Evolutionary conservation across 106 monocot species (phyloP).

Genomic region (Vanilla planifolia): DNA sequence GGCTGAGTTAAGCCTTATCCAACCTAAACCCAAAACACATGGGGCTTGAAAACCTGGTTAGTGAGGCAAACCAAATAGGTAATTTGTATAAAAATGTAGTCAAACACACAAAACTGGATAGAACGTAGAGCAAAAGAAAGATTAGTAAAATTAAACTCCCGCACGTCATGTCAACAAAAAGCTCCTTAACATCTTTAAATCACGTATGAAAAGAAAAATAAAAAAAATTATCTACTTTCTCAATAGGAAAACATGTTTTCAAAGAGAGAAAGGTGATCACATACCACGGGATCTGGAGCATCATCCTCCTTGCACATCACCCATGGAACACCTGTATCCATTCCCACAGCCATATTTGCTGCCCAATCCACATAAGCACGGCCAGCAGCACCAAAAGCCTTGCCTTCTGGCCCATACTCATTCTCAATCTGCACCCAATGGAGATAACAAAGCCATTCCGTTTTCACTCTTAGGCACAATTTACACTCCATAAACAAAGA

Average conservation of each 20-base stretch:
- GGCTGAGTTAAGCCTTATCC: too few relatives aligned
- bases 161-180: too few relatives aligned
- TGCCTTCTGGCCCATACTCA: slow-evolving; percentile 90
- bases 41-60: too few relatives aligned
- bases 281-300: slow-evolving; percentile 97
- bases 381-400: slow-evolving; percentile 65
- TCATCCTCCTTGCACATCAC: slow-evolving; percentile 99
- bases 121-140: too few relatives aligned
- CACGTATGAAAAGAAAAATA: not conserved
- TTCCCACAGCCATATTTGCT: slow-evolving; percentile 80
- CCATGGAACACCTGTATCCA: slow-evolving; percentile 90
- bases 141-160: too few relatives aligned
- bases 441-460: slow-evolving; percentile 44
- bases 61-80: too few relatives aligned
- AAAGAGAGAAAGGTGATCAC: slow-evolving; percentile 3
- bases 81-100: too few relatives aligned
- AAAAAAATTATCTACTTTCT: not conserved
- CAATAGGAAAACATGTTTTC: not conserved
- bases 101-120: too few relatives aligned
- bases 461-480: slow-evolving; percentile 27
- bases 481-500: slow-evolving; percentile 41
- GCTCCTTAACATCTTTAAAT: too few relatives aligned
- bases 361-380: slow-evolving; percentile 80
- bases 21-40: too few relatives aligned
- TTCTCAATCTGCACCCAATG: slow-evolving; percentile 85